Base-by-base conservation (phyloP, 2,329 filamentous ascomycete species). In the Xylariomycetidae sp. region DNA sequence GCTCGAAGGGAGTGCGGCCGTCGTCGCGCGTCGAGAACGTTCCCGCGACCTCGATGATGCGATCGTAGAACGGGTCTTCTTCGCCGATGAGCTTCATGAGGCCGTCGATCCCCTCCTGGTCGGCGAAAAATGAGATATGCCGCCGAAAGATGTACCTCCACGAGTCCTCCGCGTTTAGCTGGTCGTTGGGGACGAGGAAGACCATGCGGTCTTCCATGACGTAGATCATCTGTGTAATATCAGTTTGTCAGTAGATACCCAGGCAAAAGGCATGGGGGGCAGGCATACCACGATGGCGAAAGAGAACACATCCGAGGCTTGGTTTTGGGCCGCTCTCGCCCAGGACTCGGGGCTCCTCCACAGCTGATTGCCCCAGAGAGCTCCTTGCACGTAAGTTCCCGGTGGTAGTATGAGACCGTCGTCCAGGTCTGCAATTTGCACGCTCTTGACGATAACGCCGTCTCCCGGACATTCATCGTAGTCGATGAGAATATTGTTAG, bases 261-360 rank as follows among this genome's bases (percentile, higher is more conserved):
- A n/a, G n/a, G n/a, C n/a, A n/a, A n/a, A n/a, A n/a, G n/a, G n/a
- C n/a, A n/a, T n/a, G n/a, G n/a, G n/a, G n/a, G n/a, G n/a, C n/a
- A n/a, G n/a, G n/a, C 35, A 30, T 49, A 53, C 51, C 31, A 59
- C 44, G 27, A 59, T 43, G 4, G 34, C 53, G 40, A 61, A 61
- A 11, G 57, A 60, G 42, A 56, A 62, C 5, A 60, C 32, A 36
- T 62, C 58, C 1, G 55, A 59, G 4, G 53, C 23, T n/a, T 44
- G 42, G 25, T 58, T 54, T 33, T 56, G 50, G 6, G 29, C 31
- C 14, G 53, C 43, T 8, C 50, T 47, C 6, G 51, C 51, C 55
- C 53, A 56, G 13, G 56, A 51, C 41, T 61, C 58, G 16, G 56
- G 50, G 41, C 56, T 61, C 23, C 55, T 46, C 57, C 55, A 61